A percentile compares a stretch with the other conserved stretches of the same genome.
phyloP scores from a whole-genome alignment of 495 filamentous ascomycete genomes.

The Hyaloscypha bicolor region DNA sequence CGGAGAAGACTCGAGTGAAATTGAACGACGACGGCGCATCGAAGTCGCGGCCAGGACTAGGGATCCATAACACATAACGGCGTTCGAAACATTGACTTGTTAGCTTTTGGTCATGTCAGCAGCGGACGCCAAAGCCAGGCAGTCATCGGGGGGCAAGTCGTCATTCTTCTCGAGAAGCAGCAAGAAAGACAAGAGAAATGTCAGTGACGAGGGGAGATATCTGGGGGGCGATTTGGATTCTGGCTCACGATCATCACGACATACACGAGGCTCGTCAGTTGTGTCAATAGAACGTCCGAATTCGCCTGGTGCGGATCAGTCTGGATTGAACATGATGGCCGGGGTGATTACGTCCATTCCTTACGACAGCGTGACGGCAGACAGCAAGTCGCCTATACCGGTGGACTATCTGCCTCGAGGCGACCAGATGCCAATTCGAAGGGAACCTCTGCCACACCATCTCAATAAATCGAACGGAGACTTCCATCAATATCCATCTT shows the following conservation, averaged over 20 bases:
- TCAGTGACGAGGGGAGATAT: slow-evolving; percentile 55
- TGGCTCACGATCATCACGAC: slow-evolving; percentile 75
- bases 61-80: slow-evolving; percentile 15
- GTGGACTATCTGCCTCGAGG: slow-evolving; percentile 75
- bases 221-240: slow-evolving; percentile 49
- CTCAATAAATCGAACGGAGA: slow-evolving; percentile 76
- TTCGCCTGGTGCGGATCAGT: slow-evolving; percentile 46
- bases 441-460: slow-evolving; percentile 79
- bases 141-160: slow-evolving; percentile 79
- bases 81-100: slow-evolving; percentile 19
- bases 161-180: slow-evolving; percentile 77
- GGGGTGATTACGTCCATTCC: slow-evolving; percentile 89
- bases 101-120: slow-evolving; percentile 23
- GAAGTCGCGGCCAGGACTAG: slow-evolving; percentile 8
- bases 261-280: slow-evolving; percentile 78
- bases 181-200: slow-evolving; percentile 56
- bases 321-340: slow-evolving; percentile 72
- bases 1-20: slow-evolving; percentile 18
- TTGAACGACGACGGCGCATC: slow-evolving; percentile 23
- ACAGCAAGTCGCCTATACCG: slow-evolving; percentile 69
- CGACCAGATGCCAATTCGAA: slow-evolving; percentile 63
- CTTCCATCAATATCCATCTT: slow-evolving; percentile 87
- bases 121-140: slow-evolving; percentile 74
- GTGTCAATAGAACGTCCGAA: slow-evolving; percentile 67
- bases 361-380: slow-evolving; percentile 73